Evolutionary conservation across 176 grass and related monocot species (phyloP).

Genomic region (Carex scoparia): DNA sequence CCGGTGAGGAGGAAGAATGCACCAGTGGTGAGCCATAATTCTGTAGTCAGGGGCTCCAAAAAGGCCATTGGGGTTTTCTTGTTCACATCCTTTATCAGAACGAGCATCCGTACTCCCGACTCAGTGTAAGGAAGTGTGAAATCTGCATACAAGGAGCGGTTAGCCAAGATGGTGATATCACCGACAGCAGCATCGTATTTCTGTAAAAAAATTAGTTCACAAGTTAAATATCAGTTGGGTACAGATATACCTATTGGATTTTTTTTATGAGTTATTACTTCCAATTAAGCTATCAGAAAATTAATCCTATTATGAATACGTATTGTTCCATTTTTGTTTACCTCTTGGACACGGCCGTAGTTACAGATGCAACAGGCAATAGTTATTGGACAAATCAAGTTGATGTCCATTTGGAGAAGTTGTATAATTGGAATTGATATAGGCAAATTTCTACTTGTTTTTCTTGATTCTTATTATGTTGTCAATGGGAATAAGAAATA

Average conservation of each 20-base stretch:
- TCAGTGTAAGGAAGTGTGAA: conserved; percentile 78
- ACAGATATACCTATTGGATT: not conserved
- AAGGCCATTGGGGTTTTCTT: conserved; percentile 70
- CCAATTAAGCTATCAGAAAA: not conserved
- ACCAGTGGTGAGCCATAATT: conserved; percentile 51
- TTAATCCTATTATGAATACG: not conserved
- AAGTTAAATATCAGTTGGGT: not conserved
- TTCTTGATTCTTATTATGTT: no score
- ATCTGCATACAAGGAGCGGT: conserved; percentile 61
- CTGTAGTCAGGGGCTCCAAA: conserved; percentile 40
- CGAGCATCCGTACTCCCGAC: conserved; percentile 71
- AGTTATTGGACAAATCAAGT: not conserved
- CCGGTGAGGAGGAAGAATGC: conserved; percentile 66
- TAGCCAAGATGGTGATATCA: conserved; percentile 72
- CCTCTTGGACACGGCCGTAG: not conserved
- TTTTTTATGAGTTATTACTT: not conserved
- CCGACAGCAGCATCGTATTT: conserved; percentile 64
- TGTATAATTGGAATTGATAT: not conserved
- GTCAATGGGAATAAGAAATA: not conserved
- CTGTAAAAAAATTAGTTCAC: conserved; percentile 26
- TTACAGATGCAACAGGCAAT: not conserved
- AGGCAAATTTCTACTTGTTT: not conserved
- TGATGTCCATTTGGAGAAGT: no score
- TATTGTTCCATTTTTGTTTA: not conserved
- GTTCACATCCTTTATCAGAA: conserved; percentile 39